These are phyloP conservation scores for Diplodia corticola DNA, from an alignment of 2,329 filamentous ascomycete genomes.

Conservation along the genomic window DNA sequence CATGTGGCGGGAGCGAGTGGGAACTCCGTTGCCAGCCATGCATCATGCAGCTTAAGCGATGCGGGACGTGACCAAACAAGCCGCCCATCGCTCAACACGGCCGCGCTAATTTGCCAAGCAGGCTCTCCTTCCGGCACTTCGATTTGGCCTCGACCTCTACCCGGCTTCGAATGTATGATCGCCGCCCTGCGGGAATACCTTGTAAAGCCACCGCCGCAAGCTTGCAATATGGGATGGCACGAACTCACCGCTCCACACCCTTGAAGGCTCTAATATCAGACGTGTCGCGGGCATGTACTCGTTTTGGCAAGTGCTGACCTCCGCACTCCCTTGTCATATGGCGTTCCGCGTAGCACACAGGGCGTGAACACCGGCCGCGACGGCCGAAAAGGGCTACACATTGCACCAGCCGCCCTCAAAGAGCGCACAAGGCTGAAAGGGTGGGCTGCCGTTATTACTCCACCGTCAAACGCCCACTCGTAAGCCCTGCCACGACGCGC, in stretches of 20 bases:
- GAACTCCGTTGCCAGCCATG: slow-evolving; percentile 15
- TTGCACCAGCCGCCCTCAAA: background rate
- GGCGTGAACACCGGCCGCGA: slow-evolving; percentile 9
- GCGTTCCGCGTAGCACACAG: slow-evolving; percentile 1
- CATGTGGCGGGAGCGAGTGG: slow-evolving; percentile 22
- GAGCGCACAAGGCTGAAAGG: slow-evolving; percentile 13
- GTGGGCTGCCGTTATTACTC: background rate
- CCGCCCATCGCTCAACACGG: slow-evolving; percentile 8
- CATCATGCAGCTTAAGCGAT: slow-evolving; percentile 22
- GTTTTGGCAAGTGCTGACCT: slow-evolving; percentile 14
- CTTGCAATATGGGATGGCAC: background rate
- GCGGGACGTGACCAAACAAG: slow-evolving; percentile 14
- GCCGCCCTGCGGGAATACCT: background rate
- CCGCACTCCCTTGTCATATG: background rate
- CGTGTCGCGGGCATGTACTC: slow-evolving; percentile 6
- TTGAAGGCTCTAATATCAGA: slow-evolving; percentile 1
- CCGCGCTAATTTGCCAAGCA: slow-evolving; percentile 8
- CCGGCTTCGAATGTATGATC: background rate
- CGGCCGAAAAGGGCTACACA: slow-evolving; percentile 6
- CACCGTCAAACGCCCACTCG: background rate
- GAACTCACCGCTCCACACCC: slow-evolving; percentile 5
- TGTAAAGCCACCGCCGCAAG: background rate
- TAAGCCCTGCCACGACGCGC: slow-evolving; percentile 9
- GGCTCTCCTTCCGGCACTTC: background rate
- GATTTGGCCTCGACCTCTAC: background rate